Conservation (phyloP, 768 basidiomycete species). For the Xerocomellus intermedius region DNA sequence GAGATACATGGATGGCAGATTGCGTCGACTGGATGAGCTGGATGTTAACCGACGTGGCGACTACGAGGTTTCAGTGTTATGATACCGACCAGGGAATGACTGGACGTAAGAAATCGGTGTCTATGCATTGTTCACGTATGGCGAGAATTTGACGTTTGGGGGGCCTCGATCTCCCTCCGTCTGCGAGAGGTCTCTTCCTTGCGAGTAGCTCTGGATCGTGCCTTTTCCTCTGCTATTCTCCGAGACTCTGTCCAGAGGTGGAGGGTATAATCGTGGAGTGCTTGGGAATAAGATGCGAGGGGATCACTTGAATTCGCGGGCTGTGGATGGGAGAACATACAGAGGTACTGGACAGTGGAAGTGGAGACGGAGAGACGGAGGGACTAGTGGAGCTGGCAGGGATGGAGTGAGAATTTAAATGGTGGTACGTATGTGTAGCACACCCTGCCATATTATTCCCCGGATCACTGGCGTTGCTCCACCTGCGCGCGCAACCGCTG, state of each 20-base stretch:
- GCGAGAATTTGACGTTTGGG: conserved; percentile 6
- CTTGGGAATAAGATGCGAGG: conserved; percentile 57
- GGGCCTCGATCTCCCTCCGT: conserved; percentile 21
- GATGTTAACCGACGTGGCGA: conserved; percentile 12
- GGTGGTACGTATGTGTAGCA: conserved; percentile 14
- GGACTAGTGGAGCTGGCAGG: conserved; percentile 8
- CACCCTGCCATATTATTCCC: conserved; percentile 7
- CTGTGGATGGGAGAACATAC: conserved; percentile 19
- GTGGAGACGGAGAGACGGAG: neutral
- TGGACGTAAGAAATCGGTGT: neutral
- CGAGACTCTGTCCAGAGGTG: conserved; percentile 66
- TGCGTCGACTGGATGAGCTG: conserved; percentile 14
- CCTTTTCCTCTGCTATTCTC: conserved; percentile 53
- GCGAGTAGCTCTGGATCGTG: conserved; percentile 31
- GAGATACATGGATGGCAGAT: conserved; percentile 16
- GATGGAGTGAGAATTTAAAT: conserved; percentile 26
- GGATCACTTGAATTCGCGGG: conserved; percentile 27
- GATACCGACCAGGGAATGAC: conserved; percentile 16
- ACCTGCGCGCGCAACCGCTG: conserved; percentile 21
- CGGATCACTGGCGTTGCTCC: conserved; percentile 32
- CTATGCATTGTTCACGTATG: conserved; percentile 15
- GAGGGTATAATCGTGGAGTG: conserved; percentile 67
- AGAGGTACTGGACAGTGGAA: conserved; percentile 10
- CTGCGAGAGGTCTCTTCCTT: conserved; percentile 28
- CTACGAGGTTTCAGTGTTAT: conserved; percentile 1